Evolutionary conservation across 2,329 filamentous ascomycete genomes (phyloP).

Genomic region (Didymellaceae sp.): DNA sequence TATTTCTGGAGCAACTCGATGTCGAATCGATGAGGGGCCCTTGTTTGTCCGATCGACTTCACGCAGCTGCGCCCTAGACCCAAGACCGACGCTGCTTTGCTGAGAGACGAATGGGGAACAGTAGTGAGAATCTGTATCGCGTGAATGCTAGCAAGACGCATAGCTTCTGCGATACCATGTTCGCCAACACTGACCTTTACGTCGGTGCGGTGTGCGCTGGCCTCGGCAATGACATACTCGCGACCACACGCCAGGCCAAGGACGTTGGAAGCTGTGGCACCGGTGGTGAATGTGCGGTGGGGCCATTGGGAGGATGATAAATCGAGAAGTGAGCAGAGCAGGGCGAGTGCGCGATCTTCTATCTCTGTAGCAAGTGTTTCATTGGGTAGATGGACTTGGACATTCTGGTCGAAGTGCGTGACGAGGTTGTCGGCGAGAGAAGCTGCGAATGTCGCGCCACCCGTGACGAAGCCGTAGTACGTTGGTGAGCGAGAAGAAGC

Average conservation of each 20-base stretch:
- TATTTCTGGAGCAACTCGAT: slow-evolving; percentile 68
- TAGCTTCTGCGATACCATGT: slow-evolving; percentile 71
- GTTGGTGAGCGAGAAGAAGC: slow-evolving; percentile 60
- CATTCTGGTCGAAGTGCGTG: slow-evolving; percentile 80
- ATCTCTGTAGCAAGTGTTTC: slow-evolving; percentile 79
- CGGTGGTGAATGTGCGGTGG: slow-evolving; percentile 82
- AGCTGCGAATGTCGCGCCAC: slow-evolving; percentile 79
- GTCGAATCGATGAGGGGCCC: slow-evolving; percentile 73
- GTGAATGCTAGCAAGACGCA: slow-evolving; percentile 66
- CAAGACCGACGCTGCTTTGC: slow-evolving; percentile 81
- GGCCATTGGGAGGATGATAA: slow-evolving; percentile 66
- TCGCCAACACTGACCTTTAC: slow-evolving; percentile 63
- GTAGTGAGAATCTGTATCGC: slow-evolving; percentile 81
- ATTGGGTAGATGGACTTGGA: slow-evolving; percentile 77
- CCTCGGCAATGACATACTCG: slow-evolving; percentile 66
- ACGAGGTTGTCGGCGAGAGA: slow-evolving; percentile 86
- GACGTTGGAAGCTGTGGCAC: slow-evolving; percentile 69
- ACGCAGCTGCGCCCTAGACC: slow-evolving; percentile 77
- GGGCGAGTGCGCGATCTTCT: slow-evolving; percentile 73
- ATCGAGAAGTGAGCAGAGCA: slow-evolving; percentile 71
- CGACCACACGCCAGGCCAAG: slow-evolving; percentile 73
- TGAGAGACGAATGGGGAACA: slow-evolving; percentile 81
- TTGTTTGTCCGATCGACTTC: slow-evolving; percentile 61
- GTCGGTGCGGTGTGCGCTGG: slow-evolving; percentile 47
- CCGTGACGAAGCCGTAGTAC: slow-evolving; percentile 88